Evolutionary conservation across 2,329 filamentous ascomycete genomes (phyloP), one percentile per base, ranked within the genome.

Genomic region (Pseudogymnoascus sp.): DNA sequence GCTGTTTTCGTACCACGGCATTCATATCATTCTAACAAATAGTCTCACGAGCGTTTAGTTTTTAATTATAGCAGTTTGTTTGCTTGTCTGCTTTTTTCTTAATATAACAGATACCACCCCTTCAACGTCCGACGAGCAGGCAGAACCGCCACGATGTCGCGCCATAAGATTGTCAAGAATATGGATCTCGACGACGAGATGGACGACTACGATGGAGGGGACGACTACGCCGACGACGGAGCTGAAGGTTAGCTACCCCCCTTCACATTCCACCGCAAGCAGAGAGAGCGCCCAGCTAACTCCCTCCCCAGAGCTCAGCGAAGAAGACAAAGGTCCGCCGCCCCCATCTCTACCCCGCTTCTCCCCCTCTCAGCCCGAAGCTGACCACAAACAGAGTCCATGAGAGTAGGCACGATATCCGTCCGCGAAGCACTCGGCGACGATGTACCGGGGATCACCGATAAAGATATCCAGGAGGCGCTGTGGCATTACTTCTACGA

Each of bases 401-500:
- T 95, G 82, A 80, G 81, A 39, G 74, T 82, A 39, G 87, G 86
- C 59, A 90, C 87, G 0, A 78, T 80, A 39, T 80, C 87, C 66
- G 88, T 95, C 36, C 81, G 84, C 63, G 79, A 79, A 64, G 80
- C 82, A 7, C 78, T 96, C n/a, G 87, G 85, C 5, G 79, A 82
- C 80, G 36, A 76, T 74, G 62, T 70, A 27, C 67, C 65, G n/a
- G 52, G 74, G 71, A 77, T 82, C n/a, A 80, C 82, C 4, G 83
- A 87, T 64, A 77, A 79, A 37, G 88, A 96, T 71, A 93, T 97
- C 65, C 86, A 96, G 72, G 93, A 97, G 64, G 84, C 92, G 0
- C 76, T 99, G 13, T 97, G 92, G 91, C 86, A 99, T 75, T 97
- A 97, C 74, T 97, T 93, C 74, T 97, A 92, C 72, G 92, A 99